These are phyloP conservation scores for Byssothecium circinans DNA, from an alignment of 2,329 filamentous ascomycete genomes.

Conservation along the genomic window DNA sequence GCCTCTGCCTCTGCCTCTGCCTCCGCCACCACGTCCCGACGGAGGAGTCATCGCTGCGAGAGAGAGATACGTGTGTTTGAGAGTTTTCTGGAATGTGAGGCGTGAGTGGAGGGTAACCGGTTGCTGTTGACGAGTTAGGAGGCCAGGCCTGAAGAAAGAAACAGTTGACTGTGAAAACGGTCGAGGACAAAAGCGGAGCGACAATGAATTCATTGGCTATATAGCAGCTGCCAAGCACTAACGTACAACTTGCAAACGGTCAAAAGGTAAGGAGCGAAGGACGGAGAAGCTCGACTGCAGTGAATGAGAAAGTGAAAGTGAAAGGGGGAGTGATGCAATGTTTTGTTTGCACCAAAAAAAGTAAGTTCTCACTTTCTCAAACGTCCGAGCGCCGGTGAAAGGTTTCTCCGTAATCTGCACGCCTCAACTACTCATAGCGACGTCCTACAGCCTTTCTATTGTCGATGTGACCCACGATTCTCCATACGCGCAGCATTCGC, in stretches of 20 bases:
- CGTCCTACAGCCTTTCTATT: no score
- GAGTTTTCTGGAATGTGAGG: not conserved
- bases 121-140: conserved; percentile 1
- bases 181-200: conserved; percentile 5
- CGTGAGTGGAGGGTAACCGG: not conserved
- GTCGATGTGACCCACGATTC: no score
- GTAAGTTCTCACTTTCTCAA: not conserved
- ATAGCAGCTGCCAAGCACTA: conserved; percentile 4
- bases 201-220: conserved; percentile 14
- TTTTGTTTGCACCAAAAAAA: not conserved
- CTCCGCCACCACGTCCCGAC: conserved; percentile 4
- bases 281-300: not conserved
- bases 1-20: conserved; percentile 4
- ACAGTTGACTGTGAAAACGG: conserved; percentile 4
- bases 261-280: not conserved
- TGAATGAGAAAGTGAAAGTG: not conserved
- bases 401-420: not conserved
- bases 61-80: not conserved
- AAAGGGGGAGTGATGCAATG: not conserved
- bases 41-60: conserved; percentile 3
- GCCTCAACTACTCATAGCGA: no score
- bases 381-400: not conserved
- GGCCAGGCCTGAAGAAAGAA: not conserved
- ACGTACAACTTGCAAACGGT: not conserved
- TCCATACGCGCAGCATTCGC: no score